Evolutionary conservation across 2,329 filamentous ascomycete species (phyloP).

Genomic region (Fusarium austroafricanum): DNA sequence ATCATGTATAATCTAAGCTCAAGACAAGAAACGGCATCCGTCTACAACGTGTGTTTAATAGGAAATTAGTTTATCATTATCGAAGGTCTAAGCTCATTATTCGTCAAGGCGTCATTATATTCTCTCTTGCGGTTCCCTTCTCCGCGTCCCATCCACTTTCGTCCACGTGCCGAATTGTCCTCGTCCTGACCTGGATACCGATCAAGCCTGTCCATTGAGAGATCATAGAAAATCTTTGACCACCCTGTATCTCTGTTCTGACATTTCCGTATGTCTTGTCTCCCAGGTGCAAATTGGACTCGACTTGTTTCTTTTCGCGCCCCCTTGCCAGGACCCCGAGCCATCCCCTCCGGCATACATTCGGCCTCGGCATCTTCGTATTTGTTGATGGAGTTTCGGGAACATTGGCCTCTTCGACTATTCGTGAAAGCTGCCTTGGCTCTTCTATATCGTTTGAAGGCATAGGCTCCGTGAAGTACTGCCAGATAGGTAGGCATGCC

Average conservation of each 20-base stretch:
- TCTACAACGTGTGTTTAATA: neutral
- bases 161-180: conserved; percentile 31
- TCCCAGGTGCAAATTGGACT: conserved; percentile 44
- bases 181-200: conserved; percentile 43
- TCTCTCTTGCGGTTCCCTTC: conserved; percentile 18
- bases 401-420: conserved; percentile 3
- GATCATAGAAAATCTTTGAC: conserved; percentile 42
- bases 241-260: conserved; percentile 48
- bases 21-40: neutral
- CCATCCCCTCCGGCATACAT: neutral
- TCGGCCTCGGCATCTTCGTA: conserved; percentile 10
- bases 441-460: conserved; percentile 1
- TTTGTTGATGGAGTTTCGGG: conserved; percentile 1
- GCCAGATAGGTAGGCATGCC: conserved; percentile 55
- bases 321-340: conserved; percentile 6
- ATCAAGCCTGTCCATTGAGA: conserved; percentile 37
- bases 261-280: conserved; percentile 49
- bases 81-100: conserved; percentile 14
- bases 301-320: conserved; percentile 43
- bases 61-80: neutral
- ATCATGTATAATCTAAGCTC: neutral
- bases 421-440: conserved; percentile 33
- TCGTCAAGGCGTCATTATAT: conserved; percentile 6
- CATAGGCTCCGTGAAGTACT: conserved; percentile 14
- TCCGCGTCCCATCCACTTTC: conserved; percentile 23